These are phyloP conservation scores for Aulographum hederae DNA, from an alignment of 2,329 filamentous ascomycete genomes.

Conservation along the genomic window DNA sequence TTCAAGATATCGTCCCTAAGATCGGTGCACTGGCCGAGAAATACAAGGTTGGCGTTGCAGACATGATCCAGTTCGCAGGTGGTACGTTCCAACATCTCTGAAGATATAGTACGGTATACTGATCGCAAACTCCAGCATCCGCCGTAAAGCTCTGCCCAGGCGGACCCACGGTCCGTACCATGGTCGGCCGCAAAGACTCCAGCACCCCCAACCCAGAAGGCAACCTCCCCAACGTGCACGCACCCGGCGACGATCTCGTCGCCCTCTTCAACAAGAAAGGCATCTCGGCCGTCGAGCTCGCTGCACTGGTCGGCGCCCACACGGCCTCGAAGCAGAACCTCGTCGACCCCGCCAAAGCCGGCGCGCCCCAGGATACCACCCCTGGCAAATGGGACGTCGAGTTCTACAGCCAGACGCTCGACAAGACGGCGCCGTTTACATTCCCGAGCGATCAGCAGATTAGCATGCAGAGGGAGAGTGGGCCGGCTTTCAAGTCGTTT, in stretches of 20 bases:
- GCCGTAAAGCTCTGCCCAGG: slow-evolving; percentile 31
- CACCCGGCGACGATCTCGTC: slow-evolving; percentile 24
- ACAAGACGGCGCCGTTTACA: slow-evolving; percentile 9
- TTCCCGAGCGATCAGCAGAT: slow-evolving; percentile 16
- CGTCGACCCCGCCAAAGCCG: slow-evolving; percentile 17
- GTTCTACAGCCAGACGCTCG: slow-evolving; percentile 11
- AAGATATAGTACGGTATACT: too few species aligned
- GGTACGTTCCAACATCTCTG: slow-evolving; percentile 3
- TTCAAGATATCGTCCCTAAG: slow-evolving; percentile 22
- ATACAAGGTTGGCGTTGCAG: slow-evolving; percentile 31
- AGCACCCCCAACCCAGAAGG: slow-evolving; percentile 2
- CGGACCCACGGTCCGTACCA: slow-evolving; percentile 32
- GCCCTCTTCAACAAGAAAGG: slow-evolving; percentile 31
- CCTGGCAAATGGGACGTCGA: slow-evolving; percentile 9
- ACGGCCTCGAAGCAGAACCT: slow-evolving; percentile 27
- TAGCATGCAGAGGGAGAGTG: slow-evolving; percentile 11
- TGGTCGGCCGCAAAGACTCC: slow-evolving; percentile 11
- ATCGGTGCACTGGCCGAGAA: slow-evolving; percentile 21
- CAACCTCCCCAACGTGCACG: slow-evolving; percentile 16
- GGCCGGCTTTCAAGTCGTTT: slow-evolving; percentile 17
- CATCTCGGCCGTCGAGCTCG: slow-evolving; percentile 29
- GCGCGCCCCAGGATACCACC: slow-evolving; percentile 5
- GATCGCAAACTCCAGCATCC: slow-evolving; percentile 19
- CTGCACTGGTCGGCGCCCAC: slow-evolving; percentile 37
- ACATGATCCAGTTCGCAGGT: slow-evolving; percentile 33